These are phyloP conservation scores for Coprinellus aureogranulatus DNA, from an alignment of 768 basidiomycete species.

Conservation along the genomic window DNA sequence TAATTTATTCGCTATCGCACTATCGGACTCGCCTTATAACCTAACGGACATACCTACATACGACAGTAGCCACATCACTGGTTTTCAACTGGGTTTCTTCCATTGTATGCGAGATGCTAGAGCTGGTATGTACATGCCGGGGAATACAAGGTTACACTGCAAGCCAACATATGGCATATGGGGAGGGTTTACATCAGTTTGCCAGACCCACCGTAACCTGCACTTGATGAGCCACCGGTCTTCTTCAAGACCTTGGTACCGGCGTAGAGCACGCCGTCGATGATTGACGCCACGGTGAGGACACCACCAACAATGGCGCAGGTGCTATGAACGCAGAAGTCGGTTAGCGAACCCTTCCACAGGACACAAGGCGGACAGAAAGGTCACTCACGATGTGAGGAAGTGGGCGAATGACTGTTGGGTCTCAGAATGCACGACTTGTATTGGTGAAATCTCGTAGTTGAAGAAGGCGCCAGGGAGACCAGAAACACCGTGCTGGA, in stretches of 20 bases:
- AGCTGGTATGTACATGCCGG: constrained; percentile 14
- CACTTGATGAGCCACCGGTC: constrained; percentile 25
- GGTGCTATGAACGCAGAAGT: constrained; percentile 50
- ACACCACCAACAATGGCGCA: constrained; percentile 98
- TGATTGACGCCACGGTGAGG: constrained; percentile 84
- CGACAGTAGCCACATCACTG: too few species aligned
- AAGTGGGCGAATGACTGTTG: constrained; percentile 98
- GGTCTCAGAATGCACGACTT: constrained; percentile 86
- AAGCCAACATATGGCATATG: constrained; percentile 12
- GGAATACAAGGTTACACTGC: constrained; percentile 14
- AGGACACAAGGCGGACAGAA: constrained; percentile 27
- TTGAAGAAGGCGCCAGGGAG: constrained; percentile 88
- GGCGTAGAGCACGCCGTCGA: constrained; percentile 86
- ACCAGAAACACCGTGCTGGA: constrained; percentile 73
- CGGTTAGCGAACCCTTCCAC: neutral
- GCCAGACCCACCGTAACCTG: constrained; percentile 32
- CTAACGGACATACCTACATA: too few species aligned
- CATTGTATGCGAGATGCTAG: constrained; percentile 3
- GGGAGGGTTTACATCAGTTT: constrained; percentile 44
- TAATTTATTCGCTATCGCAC: neutral
- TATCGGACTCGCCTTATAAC: too few species aligned
- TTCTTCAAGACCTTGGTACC: constrained; percentile 76
- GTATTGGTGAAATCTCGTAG: constrained; percentile 96
- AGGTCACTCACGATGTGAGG: constrained; percentile 81
- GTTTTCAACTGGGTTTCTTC: too few species aligned